phyloP scores from a whole-genome alignment of 2,329 filamentous ascomycete species.

The Cercospora sojina region DNA sequence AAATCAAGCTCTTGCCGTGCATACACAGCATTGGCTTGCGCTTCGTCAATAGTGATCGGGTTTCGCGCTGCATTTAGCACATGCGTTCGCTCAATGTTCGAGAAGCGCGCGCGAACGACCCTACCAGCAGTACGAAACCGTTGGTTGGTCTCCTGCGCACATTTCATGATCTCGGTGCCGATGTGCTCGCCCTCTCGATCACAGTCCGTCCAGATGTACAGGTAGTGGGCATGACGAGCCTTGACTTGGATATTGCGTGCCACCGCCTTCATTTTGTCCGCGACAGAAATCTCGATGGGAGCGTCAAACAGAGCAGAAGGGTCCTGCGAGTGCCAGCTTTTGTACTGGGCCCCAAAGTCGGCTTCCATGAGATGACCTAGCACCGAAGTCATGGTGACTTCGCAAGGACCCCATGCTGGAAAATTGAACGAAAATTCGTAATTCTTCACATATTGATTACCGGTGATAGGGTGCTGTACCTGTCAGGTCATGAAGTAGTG shows the following conservation, averaged over 20 bases:
- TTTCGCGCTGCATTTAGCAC: constrained; percentile 78
- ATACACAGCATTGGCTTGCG: constrained; percentile 81
- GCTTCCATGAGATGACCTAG: constrained; percentile 80
- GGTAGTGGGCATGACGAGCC: constrained; percentile 67
- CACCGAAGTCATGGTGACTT: constrained; percentile 92
- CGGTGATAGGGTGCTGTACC: constrained; percentile 62
- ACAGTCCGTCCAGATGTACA: constrained; percentile 99
- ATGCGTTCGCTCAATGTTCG: constrained; percentile 94
- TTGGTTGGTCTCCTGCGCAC: constrained; percentile 72
- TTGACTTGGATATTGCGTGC: constrained; percentile 81
- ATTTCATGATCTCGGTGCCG: constrained; percentile 81
- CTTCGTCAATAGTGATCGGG: constrained; percentile 76
- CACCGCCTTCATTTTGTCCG: constrained; percentile 72
- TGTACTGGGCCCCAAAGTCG: constrained; percentile 73
- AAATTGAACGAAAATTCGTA: constrained; percentile 92
- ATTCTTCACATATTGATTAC: constrained; percentile 83
- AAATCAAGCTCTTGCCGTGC: constrained; percentile 91
- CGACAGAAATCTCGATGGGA: constrained; percentile 66
- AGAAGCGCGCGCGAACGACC: constrained; percentile 85
- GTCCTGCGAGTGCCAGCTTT: constrained; percentile 76
- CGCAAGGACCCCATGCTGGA: constrained; percentile 73
- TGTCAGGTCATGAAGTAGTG: constrained; percentile 18
- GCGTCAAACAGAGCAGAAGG: constrained; percentile 80
- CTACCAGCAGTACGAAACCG: constrained; percentile 56
- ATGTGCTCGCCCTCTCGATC: constrained; percentile 98